Evolutionary conservation across 176 grass and related monocot genomes (phyloP), one percentile per base, ranked within the genome.

Genomic region (Carex myosuroides): DNA sequence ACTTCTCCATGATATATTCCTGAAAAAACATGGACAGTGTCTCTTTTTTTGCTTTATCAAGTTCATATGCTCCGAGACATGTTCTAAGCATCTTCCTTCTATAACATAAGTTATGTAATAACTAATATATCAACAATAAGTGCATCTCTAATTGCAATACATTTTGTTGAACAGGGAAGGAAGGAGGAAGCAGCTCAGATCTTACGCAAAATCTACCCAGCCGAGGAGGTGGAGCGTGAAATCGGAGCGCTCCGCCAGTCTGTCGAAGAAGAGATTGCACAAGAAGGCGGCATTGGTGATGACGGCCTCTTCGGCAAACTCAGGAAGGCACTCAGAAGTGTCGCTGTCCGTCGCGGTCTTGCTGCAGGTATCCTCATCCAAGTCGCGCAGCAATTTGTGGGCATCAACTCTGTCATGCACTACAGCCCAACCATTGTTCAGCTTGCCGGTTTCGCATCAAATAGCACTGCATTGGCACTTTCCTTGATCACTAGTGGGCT

Each of bases 391-490:
- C 92, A 94, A 83, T 90, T 97, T 67, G 94, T 97, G 60, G 94
- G 94, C 22, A 97, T 97, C 79, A 97, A 94, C 85, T 91, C 94
- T 54, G 92, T 92, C 85, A 97, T 92, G 94, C 94, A 97, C 90
- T 97, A 97, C 89, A 92, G 87, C 64, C 92, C 94, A 0, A 92
- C 89, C 5, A 97, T 97, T 39, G 90, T 92, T 53, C 94, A 94
- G 70, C 84, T 97, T 2, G 94, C 94, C 33, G 90, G 94, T 6
- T 97, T 94, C 21, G 94, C 94, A 12, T 97, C 94, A 6, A 97
- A 94, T 65, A 86, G 80, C 58, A 94, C 92, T 24, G 94, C 92
- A 21, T 88, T 97, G 21, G 89, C 92, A 5, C 90, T 94, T 33
- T 94, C 92, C 2, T 83, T 97, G 0, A 89, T 97, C 56, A 97